Evolutionary conservation across 192 early-diverging fungal genomes (phyloP).

Genomic region (Backusella liffmaniae): DNA sequence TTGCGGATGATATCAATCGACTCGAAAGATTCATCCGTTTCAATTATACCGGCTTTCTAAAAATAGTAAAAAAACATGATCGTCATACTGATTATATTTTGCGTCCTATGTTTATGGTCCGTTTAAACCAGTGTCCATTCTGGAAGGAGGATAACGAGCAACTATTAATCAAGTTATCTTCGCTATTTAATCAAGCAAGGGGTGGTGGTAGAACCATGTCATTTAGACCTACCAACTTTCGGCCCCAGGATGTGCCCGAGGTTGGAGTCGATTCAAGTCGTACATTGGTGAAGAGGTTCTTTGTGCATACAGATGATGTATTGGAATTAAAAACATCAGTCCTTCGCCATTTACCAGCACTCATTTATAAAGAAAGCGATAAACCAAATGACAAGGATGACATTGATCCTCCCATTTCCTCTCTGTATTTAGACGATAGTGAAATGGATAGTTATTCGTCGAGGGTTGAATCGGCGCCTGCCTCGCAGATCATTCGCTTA

Average conservation of each 20-base stretch:
- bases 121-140: constrained; percentile 78
- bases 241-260: neutral
- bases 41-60: constrained; percentile 81
- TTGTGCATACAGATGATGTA: constrained; percentile 94
- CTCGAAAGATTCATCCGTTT: constrained; percentile 71
- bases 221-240: neutral
- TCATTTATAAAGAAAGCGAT: constrained; percentile 77
- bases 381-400: constrained; percentile 28
- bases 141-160: constrained; percentile 78
- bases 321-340: constrained; percentile 90
- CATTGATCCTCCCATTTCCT: constrained; percentile 84
- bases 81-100: constrained; percentile 81
- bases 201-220: constrained; percentile 34
- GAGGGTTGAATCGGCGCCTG: constrained; percentile 82
- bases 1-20: constrained; percentile 75
- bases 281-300: constrained; percentile 55
- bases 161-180: constrained; percentile 83
- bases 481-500: constrained; percentile 85
- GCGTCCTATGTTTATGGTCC: constrained; percentile 72
- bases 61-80: constrained; percentile 99
- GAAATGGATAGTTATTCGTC: constrained; percentile 83
- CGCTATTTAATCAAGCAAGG: constrained; percentile 68
- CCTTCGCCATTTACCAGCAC: constrained; percentile 85
- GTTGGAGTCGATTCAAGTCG: neutral
- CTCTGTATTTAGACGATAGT: constrained; percentile 92